A percentile compares a stretch with the other conserved stretches of the same genome.
phyloP scores from a whole-genome alignment of 2,329 filamentous ascomycete species.

The Cytospora schulzeri region DNA sequence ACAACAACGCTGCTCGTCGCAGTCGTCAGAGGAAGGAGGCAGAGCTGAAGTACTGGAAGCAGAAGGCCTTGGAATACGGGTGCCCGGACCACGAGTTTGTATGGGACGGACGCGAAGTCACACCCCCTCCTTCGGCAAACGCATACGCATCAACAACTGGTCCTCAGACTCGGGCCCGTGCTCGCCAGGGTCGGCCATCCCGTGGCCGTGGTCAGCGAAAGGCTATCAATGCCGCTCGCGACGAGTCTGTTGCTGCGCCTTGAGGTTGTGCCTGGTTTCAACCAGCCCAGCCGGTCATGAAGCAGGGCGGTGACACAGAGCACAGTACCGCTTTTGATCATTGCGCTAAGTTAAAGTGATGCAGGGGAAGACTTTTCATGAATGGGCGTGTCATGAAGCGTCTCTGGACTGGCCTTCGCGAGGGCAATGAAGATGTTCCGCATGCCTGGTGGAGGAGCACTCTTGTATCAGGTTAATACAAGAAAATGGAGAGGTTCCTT shows the following conservation, averaged over 20 bases:
- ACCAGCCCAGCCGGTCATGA: neutral
- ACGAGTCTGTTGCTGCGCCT: neutral
- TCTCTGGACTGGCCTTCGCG: neutral
- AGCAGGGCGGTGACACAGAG: neutral
- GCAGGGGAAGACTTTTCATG: neutral
- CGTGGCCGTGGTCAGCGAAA: neutral
- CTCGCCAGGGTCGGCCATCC: neutral
- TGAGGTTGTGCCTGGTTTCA: neutral
- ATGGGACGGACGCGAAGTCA: neutral
- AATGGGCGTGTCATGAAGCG: neutral
- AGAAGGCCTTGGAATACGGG: conserved; percentile 18
- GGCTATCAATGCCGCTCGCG: neutral
- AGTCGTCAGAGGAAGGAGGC: conserved; percentile 21
- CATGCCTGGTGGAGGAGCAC: neutral
- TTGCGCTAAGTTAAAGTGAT: neutral
- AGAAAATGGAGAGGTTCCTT: neutral
- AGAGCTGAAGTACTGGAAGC: conserved; percentile 23
- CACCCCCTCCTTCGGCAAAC: neutral
- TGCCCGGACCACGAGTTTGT: conserved; percentile 14
- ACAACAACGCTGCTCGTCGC: conserved; percentile 24
- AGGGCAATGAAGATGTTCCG: neutral
- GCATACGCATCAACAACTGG: neutral
- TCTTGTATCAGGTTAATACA: neutral
- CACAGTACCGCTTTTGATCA: neutral
- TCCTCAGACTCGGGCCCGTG: neutral